These are phyloP conservation scores for Cornus controversa DNA, from an alignment of 148 eudicot genomes.

Conservation along the genomic window DNA sequence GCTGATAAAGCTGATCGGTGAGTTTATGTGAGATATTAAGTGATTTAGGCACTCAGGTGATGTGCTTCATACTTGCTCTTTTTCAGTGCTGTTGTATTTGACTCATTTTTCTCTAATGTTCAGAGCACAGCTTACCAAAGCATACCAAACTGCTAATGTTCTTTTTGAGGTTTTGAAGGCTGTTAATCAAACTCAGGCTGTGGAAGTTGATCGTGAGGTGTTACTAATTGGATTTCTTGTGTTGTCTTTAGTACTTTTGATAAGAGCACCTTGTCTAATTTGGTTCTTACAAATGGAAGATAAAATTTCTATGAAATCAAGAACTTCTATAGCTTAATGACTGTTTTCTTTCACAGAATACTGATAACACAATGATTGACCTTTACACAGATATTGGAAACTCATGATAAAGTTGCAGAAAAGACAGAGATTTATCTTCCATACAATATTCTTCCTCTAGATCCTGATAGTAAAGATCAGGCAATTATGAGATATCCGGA, in stretches of 20 bases:
- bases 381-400: slow-evolving; percentile 69
- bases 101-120: slow-evolving; percentile 11
- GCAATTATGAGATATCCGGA: slow-evolving; percentile 98
- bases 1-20: slow-evolving; percentile 99
- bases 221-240: slow-evolving; percentile 13
- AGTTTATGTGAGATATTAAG: slow-evolving; percentile 23
- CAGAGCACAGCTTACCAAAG: slow-evolving; percentile 99
- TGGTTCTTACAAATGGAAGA: slow-evolving; percentile 7
- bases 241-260: background rate
- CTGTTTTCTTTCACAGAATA: slow-evolving; percentile 3
- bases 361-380: background rate
- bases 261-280: background rate
- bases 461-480: slow-evolving; percentile 97
- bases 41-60: background rate
- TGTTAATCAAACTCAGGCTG: slow-evolving; percentile 83
- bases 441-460: slow-evolving; percentile 96
- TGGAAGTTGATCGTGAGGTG: slow-evolving; percentile 98
- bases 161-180: slow-evolving; percentile 98
- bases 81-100: background rate
- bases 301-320: background rate
- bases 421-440: slow-evolving; percentile 90
- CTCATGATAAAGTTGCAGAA: slow-evolving; percentile 95
- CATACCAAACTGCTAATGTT: slow-evolving; percentile 99
- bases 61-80: background rate
- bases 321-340: background rate